Base-by-base conservation (phyloP, 2,329 filamentous ascomycete genomes). In the Pleomassaria siparia region DNA sequence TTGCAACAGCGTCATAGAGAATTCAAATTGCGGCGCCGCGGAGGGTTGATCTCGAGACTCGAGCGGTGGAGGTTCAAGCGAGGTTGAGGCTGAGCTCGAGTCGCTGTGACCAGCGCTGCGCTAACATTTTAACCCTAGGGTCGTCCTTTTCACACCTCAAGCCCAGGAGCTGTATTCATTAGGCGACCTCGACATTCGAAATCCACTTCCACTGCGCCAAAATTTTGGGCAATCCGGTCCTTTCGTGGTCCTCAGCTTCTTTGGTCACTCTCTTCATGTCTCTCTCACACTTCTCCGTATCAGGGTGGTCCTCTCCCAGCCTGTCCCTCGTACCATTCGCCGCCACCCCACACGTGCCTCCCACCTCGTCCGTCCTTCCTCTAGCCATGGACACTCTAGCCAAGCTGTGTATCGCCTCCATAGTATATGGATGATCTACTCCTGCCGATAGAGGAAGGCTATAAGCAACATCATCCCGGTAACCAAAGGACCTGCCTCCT, bases 361-460 rank as follows among this genome's bases (percentile, higher is more conserved):
- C 36, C 16, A 47, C 50, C 26, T 53, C 50, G 12, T 50, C 50
- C 18, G 35, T 32, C 18, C 44, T 33, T 15, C 44, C 47, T 37
- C 42, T 42, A 25, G 35, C 40, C 37, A 43, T 35, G 18, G 43
- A 11, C 13, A 53, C 50, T 28, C 32, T 53, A 9, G 40, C 43
- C 8, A 52, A 15, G 32, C 43, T 39, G 24, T 43, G 40, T 43
- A 52, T 48, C 10, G 49, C 44, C 43, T 52, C 49, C 15, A 39
- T 49, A 15, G 42, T 52, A 33, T 52, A 52, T 16, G 46, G 49
- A 20, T 52, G 49, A 2, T 49, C 20, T 22, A 46, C 32, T 24
- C 49, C 49, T 53, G 46, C 12, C 50, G 50, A 39, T 53, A 30
- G 25, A 53, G 46, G 28, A 47, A 53, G 18, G 28, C 22, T 40